Evolutionary conservation across 2,329 filamentous ascomycete species (phyloP).

Genomic region (Sarocladium kiliense): DNA sequence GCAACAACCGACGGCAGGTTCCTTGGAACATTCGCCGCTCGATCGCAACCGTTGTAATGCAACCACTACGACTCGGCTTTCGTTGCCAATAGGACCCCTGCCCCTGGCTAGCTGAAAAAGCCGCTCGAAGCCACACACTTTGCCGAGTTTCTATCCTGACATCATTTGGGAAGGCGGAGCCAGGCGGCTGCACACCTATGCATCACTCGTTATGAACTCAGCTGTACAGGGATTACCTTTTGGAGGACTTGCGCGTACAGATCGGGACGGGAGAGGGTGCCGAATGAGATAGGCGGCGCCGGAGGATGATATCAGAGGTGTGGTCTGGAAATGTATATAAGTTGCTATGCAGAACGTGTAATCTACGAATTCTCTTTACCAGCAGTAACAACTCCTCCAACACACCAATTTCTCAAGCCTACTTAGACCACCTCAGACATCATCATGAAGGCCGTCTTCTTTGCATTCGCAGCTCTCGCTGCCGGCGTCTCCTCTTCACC

Average conservation of each 20-base stretch:
- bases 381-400: background rate
- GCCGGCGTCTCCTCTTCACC: background rate
- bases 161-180: background rate
- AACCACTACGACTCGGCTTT: background rate
- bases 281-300: background rate
- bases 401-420: background rate
- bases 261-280: background rate
- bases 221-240: background rate
- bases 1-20: background rate
- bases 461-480: background rate
- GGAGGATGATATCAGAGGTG: background rate
- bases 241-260: background rate
- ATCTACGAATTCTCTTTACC: too few species aligned
- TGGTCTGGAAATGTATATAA: background rate
- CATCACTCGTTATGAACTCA: background rate
- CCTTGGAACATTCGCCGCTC: background rate
- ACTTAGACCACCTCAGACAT: background rate
- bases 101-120: background rate
- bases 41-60: background rate
- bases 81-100: background rate
- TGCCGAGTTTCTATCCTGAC: background rate
- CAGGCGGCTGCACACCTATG: background rate
- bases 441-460: conserved; percentile 1
- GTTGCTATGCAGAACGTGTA: background rate
- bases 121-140: background rate